These are phyloP conservation scores for Pinus taeda DNA, from an alignment of 75 land plant genomes.

Conservation along the genomic window DNA sequence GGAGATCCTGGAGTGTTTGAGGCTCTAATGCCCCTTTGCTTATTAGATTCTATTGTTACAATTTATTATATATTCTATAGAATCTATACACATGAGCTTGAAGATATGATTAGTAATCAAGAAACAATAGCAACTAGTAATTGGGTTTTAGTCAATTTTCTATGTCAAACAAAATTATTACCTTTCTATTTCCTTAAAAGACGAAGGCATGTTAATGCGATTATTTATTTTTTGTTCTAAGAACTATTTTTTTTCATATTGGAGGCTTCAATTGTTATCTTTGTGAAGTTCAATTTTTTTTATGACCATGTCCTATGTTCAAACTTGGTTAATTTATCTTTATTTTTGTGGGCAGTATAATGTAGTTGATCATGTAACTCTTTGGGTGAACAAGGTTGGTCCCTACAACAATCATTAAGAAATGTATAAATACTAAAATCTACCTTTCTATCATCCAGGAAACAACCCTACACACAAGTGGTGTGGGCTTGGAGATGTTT, in stretches of 20 bases:
- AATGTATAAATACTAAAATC: constrained; percentile 52
- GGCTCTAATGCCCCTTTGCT: background rate
- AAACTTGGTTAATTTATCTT: background rate
- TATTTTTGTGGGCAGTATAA: constrained; percentile 22
- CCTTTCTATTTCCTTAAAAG: background rate
- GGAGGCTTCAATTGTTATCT: background rate
- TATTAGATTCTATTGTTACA: background rate
- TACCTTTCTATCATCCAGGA: constrained; percentile 40
- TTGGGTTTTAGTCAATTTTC: background rate
- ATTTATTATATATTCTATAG: background rate
- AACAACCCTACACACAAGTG: constrained; percentile 39
- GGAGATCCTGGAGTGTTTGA: background rate
- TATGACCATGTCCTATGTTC: background rate
- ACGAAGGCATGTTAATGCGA: background rate
- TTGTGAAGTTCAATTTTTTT: background rate
- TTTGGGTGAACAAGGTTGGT: constrained; percentile 58
- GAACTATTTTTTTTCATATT: background rate
- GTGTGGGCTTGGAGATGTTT: constrained; percentile 58
- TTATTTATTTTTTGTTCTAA: background rate
- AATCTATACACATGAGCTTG: too few species aligned
- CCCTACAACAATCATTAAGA: constrained; percentile 59
- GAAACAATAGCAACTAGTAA: too few species aligned
- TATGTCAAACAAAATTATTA: background rate
- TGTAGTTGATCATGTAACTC: constrained; percentile 22
- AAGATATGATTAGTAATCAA: too few species aligned